Evolutionary conservation across 768 basidiomycete genomes (phyloP).

Genomic region (Pleurotus djamor): DNA sequence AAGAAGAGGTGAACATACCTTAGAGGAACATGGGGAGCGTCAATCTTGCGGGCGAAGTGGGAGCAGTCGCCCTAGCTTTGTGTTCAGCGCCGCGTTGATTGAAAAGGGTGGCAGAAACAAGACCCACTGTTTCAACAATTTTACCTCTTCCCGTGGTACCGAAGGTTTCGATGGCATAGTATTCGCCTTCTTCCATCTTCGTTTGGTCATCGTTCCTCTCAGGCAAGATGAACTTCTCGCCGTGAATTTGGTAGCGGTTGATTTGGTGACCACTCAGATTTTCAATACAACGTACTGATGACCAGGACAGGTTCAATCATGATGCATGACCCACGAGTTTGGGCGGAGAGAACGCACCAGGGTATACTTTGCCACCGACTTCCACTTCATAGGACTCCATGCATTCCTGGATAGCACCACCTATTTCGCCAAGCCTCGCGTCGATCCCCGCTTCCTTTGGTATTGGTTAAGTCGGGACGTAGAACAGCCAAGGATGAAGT

Average conservation of each 20-base stretch:
- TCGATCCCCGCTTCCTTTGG: constrained; percentile 94
- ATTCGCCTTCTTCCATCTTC: constrained; percentile 99
- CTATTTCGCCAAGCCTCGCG: constrained; percentile 89
- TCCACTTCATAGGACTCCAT: constrained; percentile 99
- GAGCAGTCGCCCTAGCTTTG: constrained; percentile 79
- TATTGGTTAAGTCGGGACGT: constrained; percentile 1
- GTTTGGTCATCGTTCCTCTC: constrained; percentile 88
- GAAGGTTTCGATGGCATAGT: constrained; percentile 99
- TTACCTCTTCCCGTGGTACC: constrained; percentile 93
- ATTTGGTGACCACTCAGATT: constrained; percentile 97
- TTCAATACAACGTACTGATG: constrained; percentile 84
- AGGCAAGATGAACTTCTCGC: constrained; percentile 87
- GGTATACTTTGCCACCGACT: constrained; percentile 78
- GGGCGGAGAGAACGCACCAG: constrained; percentile 46
- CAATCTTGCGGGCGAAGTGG: constrained; percentile 79
- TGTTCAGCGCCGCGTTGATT: not conserved
- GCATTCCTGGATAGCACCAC: constrained; percentile 90
- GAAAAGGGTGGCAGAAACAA: not conserved
- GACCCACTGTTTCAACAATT: constrained; percentile 75
- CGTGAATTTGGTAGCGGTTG: constrained; percentile 88
- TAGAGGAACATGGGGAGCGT: constrained; percentile 72
- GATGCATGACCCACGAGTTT: not conserved
- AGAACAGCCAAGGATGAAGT: constrained; percentile 4
- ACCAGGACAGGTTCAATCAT: constrained; percentile 1
- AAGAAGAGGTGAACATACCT: constrained; percentile 43